phyloP scores from a whole-genome alignment of 177 flowering plant genomes.

The Vitis hybrid region DNA sequence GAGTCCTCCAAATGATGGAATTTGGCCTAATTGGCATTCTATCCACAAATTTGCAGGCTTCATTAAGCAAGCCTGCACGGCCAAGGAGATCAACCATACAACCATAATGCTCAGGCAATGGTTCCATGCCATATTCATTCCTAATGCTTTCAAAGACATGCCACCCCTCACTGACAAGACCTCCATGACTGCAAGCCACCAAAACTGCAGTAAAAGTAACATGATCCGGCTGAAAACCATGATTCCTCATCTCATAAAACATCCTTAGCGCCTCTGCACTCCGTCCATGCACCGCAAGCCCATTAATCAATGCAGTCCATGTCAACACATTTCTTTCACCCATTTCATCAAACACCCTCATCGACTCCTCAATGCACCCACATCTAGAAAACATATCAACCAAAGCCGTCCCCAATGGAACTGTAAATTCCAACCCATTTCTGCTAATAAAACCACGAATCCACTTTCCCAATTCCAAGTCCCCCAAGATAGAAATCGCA shows the following conservation, averaged over 20 bases:
- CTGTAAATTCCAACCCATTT: slow-evolving; percentile 22
- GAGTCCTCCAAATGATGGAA: slow-evolving; percentile 46
- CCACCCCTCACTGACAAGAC: slow-evolving; percentile 48
- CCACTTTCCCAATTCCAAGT: slow-evolving; percentile 46
- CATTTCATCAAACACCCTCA: slow-evolving; percentile 43
- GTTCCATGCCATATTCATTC: slow-evolving; percentile 30
- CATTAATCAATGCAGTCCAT: slow-evolving; percentile 47
- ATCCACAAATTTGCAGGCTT: slow-evolving; percentile 40
- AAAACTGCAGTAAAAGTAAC: slow-evolving; percentile 32
- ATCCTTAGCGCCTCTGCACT: slow-evolving; percentile 30
- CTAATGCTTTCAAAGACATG: slow-evolving; percentile 32
- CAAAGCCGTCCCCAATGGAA: slow-evolving; percentile 41
- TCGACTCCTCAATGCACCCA: slow-evolving; percentile 38
- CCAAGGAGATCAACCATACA: slow-evolving; percentile 50
- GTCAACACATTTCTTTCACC: slow-evolving; percentile 35
- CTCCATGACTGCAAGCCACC: slow-evolving; percentile 54
- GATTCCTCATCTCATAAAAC: slow-evolving; percentile 33
- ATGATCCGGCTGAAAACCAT: slow-evolving; percentile 33
- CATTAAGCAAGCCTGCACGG: slow-evolving; percentile 39
- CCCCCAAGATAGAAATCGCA: slow-evolving; percentile 40
- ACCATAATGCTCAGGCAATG: slow-evolving; percentile 37
- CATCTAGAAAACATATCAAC: slow-evolving; percentile 52
- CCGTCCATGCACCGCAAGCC: slow-evolving; percentile 48
- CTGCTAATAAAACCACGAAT: slow-evolving; percentile 26
- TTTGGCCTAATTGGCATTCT: slow-evolving; percentile 39